Evolutionary conservation across 208 protist species (phyloP).

Genomic region (Trypanosoma scelopori): DNA sequence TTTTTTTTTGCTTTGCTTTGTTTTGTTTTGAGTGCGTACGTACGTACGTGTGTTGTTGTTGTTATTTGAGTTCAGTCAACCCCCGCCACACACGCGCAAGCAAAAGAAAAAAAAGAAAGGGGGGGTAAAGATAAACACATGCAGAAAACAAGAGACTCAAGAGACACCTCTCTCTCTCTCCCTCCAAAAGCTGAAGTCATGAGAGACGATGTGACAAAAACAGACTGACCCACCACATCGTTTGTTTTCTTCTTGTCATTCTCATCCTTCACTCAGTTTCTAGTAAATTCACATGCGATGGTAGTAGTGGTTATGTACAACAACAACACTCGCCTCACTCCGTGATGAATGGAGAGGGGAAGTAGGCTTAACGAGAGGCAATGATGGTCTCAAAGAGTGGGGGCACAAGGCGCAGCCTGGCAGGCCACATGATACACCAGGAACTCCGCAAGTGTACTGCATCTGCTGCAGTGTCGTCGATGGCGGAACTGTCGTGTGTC

Average conservation of each 20-base stretch:
- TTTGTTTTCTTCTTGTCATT: too few relatives aligned
- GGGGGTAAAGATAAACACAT: too few relatives aligned
- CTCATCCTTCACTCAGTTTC: not conserved
- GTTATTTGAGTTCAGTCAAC: too few relatives aligned
- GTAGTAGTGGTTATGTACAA: slow-evolving; percentile 33
- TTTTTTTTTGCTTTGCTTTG: too few relatives aligned
- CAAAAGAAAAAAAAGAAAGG: too few relatives aligned
- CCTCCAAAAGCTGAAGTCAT: too few relatives aligned
- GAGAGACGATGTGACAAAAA: not conserved
- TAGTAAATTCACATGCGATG: slow-evolving; percentile 5
- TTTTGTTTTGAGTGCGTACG: too few relatives aligned
- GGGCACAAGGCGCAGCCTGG: slow-evolving; percentile 24
- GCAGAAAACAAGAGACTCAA: too few relatives aligned
- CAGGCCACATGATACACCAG: slow-evolving; percentile 26
- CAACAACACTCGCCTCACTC: slow-evolving; percentile 9
- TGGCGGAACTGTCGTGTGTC: not conserved
- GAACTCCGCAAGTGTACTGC: slow-evolving; percentile 16
- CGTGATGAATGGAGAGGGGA: not conserved
- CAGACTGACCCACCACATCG: not conserved
- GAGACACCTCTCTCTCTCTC: too few relatives aligned
- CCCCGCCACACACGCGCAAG: too few relatives aligned
- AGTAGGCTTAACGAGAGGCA: not conserved
- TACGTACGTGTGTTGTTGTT: too few relatives aligned
- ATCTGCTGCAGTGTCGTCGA: not conserved
- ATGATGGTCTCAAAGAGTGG: not conserved